Percentiles rank a stretch among this genome's conserved stretches.
Evolutionary conservation across 192 early-diverging fungal genomes (phyloP).

Genomic region (Geosiphon pyriformis): DNA sequence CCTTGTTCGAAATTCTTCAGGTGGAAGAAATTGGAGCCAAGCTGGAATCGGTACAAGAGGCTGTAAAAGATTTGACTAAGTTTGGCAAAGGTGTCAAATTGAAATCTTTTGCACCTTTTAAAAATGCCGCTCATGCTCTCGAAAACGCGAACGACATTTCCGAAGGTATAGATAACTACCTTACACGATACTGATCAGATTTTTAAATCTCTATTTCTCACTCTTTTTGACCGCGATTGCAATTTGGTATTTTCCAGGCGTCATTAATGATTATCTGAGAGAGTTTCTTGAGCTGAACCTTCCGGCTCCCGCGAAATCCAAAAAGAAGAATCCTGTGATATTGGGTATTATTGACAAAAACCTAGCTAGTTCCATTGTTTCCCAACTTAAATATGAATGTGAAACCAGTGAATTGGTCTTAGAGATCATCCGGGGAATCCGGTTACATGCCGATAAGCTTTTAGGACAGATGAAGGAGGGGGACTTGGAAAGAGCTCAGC

Average conservation of each 20-base stretch:
- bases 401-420: constrained; percentile 59
- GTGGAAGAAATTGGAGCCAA: constrained; percentile 95
- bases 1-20: constrained; percentile 89
- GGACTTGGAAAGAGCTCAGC: constrained; percentile 89
- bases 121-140: constrained; percentile 91
- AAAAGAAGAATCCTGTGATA: constrained; percentile 42
- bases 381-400: constrained; percentile 17
- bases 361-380: constrained; percentile 10
- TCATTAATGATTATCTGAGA: constrained; percentile 83
- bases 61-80: constrained; percentile 77
- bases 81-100: constrained; percentile 89
- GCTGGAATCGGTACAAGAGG: constrained; percentile 79
- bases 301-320: constrained; percentile 41
- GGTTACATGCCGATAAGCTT: constrained; percentile 84
- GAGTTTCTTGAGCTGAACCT: constrained; percentile 95
- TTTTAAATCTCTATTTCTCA: too few species aligned
- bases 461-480: constrained; percentile 85
- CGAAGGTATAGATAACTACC: constrained; percentile 68
- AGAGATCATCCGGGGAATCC: constrained; percentile 92
- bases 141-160: constrained; percentile 98
- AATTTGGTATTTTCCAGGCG: constrained; percentile 42
- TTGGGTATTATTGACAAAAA: constrained; percentile 18
- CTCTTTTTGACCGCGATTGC: background rate
- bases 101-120: constrained; percentile 96
- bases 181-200: background rate